Percentiles rank a stretch among this genome's conserved stretches.
phyloP scores from a whole-genome alignment of 352 stramenopile genomes.

The Phytopythium aichiense region DNA sequence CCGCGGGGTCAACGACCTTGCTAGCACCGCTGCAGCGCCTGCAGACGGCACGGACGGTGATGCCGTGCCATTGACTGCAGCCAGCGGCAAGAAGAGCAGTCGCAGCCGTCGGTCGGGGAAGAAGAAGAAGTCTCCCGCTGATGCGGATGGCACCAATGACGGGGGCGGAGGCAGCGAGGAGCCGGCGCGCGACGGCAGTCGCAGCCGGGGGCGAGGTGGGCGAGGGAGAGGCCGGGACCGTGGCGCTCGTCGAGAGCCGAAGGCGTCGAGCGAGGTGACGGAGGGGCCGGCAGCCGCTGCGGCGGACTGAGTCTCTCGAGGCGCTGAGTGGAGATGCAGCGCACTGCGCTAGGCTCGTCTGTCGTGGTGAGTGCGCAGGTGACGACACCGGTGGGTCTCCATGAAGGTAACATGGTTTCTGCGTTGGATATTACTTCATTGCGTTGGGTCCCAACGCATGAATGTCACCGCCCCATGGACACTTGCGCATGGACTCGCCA shows the following conservation, averaged over 20 bases:
- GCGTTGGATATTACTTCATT: neutral
- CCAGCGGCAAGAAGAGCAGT: neutral
- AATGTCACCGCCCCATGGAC: too few species aligned
- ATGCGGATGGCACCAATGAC: conserved; percentile 14
- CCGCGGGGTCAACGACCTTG: too few species aligned
- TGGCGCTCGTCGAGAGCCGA: neutral
- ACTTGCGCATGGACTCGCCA: too few species aligned
- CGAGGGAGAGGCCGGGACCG: neutral
- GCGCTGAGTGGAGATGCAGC: neutral
- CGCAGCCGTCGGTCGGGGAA: neutral
- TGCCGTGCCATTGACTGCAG: neutral
- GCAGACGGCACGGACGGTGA: neutral
- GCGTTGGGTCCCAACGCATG: too few species aligned
- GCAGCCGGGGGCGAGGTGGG: neutral
- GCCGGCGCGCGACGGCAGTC: neutral
- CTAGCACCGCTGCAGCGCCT: neutral
- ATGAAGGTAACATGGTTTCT: neutral
- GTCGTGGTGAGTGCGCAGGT: neutral
- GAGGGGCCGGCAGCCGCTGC: neutral
- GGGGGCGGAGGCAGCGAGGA: conserved; percentile 2
- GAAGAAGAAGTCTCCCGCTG: neutral
- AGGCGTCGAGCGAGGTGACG: conserved; percentile 9
- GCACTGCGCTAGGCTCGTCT: neutral
- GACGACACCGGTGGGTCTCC: neutral
- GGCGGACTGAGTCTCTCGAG: neutral